Evolutionary conservation across 2,329 filamentous ascomycete species (phyloP).

Genomic region (Talaromyces sp.): DNA sequence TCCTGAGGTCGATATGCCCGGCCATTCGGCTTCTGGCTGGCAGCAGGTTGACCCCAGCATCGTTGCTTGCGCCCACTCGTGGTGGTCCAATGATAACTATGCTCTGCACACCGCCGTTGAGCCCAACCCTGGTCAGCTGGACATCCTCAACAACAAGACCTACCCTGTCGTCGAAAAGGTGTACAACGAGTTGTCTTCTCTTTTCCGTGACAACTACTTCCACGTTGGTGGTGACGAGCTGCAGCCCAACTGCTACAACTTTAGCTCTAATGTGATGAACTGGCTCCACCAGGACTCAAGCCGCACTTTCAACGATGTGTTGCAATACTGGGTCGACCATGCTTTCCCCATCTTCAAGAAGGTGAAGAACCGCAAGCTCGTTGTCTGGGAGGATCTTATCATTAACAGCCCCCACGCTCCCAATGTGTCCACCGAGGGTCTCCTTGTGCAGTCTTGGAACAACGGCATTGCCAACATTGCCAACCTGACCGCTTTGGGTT

Average conservation of each 20-base stretch:
- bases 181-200: slow-evolving; percentile 47
- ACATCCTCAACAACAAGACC: slow-evolving; percentile 52
- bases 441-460: slow-evolving; percentile 52
- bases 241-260: slow-evolving; percentile 54
- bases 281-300: slow-evolving; percentile 49
- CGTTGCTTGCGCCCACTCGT: slow-evolving; percentile 51
- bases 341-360: slow-evolving; percentile 47
- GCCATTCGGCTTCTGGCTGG: slow-evolving; percentile 53
- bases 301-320: slow-evolving; percentile 47
- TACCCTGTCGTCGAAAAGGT: slow-evolving; percentile 51
- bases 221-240: slow-evolving; percentile 54
- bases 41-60: slow-evolving; percentile 53
- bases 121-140: slow-evolving; percentile 53
- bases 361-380: slow-evolving; percentile 41
- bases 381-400: slow-evolving; percentile 55
- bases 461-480: slow-evolving; percentile 47
- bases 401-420: slow-evolving; percentile 41
- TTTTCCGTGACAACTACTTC: slow-evolving; percentile 51
- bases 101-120: slow-evolving; percentile 50
- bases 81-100: slow-evolving; percentile 58
- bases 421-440: slow-evolving; percentile 45
- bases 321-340: slow-evolving; percentile 51
- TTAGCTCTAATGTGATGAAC: slow-evolving; percentile 43
- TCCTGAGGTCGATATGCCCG: slow-evolving; percentile 60
- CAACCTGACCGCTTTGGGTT: slow-evolving; percentile 46